Base-by-base conservation (phyloP, 176 grass and related monocot genomes). In the Oryza australiensis region DNA sequence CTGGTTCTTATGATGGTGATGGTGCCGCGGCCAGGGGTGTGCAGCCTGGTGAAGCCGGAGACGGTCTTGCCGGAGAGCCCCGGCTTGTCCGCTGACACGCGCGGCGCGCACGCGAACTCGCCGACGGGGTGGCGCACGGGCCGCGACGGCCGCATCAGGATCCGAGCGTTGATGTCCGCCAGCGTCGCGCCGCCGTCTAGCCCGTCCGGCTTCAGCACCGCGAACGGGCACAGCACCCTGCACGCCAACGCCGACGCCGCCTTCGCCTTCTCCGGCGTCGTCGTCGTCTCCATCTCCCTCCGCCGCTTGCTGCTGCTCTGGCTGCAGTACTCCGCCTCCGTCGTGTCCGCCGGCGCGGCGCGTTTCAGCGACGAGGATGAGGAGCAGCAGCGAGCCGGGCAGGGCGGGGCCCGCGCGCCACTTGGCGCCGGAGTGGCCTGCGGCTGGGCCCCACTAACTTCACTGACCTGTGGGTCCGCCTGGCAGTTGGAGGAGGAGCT, bases 81-180 rank as follows among this genome's bases (percentile, higher is more conserved):
- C n/a, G 82, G 90, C 65, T 82, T 83, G 81, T 83, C 81, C 18
- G 93, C 72, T 11, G 90, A 88, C 5, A 82, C 89, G 34, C 90
- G 86, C 43, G 96, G 96, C 57, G 71, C 85, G 76, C 87, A 82
- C 20, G 93, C 93, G 62, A 83, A 99, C 83, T 99, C 93, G 62
- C 96, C 96, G 28, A 99, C 96, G 55, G 96, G 93, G 85, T 99
- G 96, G 22, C 89, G 93, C 13, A 99, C 96, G 1, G 96, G 96
- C 13, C 91, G 78, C 24, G 91, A 43, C 3, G 96, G 96, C 28
- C 91, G 82, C 87, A 84, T 94, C 40, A 94, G 72, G 77, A 95
- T 87, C 48, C 90, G 86, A 29, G 82, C 88, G 87, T 99, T 99
- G 87, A 99, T 99, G 80, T 99, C 93, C 68, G 92, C 89, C 18